Evolutionary conservation across 306 rosid genomes (phyloP), one percentile per base, ranked within the genome.

Genomic region (Morella rubra): DNA sequence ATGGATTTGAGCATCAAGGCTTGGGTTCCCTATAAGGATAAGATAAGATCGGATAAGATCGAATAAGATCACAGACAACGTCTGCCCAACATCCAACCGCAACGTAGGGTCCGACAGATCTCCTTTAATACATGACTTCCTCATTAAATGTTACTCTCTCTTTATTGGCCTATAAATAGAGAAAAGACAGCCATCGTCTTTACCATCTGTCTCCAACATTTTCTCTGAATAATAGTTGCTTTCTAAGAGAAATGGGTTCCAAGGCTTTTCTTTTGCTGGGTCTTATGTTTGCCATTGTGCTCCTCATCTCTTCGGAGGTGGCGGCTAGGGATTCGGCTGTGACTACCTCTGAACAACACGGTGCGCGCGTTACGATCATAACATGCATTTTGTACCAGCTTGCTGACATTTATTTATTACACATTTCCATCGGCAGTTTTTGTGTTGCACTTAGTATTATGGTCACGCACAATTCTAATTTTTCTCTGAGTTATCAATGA

Each of bases 211-310:
- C 75, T 40, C 55, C 41, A 19, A 41, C 22, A 60, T 78, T 22
- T 56, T 27, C 14, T 45, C 40, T 37, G 3, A 40, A 13, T 9
- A 0, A 5, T 52, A 40, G 3, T 4, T 73, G 27, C 41, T 68
- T 54, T 22, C 47, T 47, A 37, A 54, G 8, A 77, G 74, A 52
- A 68, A 90, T 85, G 95, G 81, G 56, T 78, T 86, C 84, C 5
- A 88, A 76, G 69, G 71, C 76, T 11, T 73, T 71, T 5, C 49
- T 88, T 73, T 52, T 75, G 50, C 61, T 88, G 0, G 76, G 80
- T 55, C 74, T 92, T 54, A n/a, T 76, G 13, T 73, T 82, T 47
- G 89, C 88, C 62, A 20, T 90, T 69, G 42, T 73, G 52, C 69
- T 81, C 62, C 7, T 83, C 1, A 56, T 69, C 60, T 81, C 82